phyloP scores from a whole-genome alignment of 768 basidiomycete species.

The Mycena chlorophos region DNA sequence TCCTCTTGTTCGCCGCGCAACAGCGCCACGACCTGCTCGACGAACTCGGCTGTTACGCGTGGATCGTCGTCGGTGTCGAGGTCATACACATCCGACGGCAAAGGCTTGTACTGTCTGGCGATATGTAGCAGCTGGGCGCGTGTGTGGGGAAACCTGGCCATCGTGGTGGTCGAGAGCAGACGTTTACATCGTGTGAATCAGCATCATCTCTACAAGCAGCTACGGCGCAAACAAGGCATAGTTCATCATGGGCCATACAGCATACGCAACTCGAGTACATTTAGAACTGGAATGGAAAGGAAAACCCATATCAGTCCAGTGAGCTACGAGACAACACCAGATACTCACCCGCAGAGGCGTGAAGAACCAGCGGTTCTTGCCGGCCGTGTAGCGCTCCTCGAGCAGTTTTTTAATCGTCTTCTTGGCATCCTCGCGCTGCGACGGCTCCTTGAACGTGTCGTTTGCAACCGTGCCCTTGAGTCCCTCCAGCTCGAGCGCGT shows the following conservation, averaged over 20 bases:
- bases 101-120: conserved; percentile 67
- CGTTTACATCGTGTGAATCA: background rate
- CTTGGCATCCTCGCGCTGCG: conserved; percentile 92
- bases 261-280: no score
- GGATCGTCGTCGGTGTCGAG: conserved; percentile 57
- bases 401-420: conserved; percentile 95
- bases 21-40: conserved; percentile 69
- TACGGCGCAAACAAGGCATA: background rate
- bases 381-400: conserved; percentile 90
- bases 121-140: conserved; percentile 77
- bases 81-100: conserved; percentile 50
- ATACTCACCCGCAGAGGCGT: conserved; percentile 70
- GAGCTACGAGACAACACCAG: background rate
- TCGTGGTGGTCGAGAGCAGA: conserved; percentile 5
- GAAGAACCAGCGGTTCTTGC: conserved; percentile 99
- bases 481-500: conserved; percentile 93
- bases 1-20: conserved; percentile 87
- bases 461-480: conserved; percentile 82
- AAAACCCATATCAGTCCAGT: background rate
- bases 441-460: conserved; percentile 97
- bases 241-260: no score
- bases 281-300: background rate
- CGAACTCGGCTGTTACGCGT: conserved; percentile 58
- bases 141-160: conserved; percentile 72
- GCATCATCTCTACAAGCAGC: background rate